These are phyloP conservation scores for Guillardia theta DNA, from an alignment of 78 protist species.

Conservation along the genomic window DNA sequence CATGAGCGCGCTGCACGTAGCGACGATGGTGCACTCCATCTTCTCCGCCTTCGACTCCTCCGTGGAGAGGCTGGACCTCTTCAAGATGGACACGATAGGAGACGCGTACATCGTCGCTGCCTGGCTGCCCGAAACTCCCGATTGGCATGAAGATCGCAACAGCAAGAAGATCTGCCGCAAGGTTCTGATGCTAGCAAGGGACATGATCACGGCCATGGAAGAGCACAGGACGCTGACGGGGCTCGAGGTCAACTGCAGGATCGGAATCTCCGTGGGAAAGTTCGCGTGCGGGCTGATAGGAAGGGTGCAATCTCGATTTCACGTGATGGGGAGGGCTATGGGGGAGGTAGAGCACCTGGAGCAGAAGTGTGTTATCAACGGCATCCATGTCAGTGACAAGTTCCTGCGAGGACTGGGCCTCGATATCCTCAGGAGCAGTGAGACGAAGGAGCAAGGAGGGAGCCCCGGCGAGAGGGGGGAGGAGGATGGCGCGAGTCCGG, in stretches of 20 bases:
- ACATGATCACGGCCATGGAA: background rate
- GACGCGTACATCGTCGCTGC: background rate
- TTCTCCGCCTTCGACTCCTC: background rate
- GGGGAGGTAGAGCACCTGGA: background rate
- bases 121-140: too few relatives aligned
- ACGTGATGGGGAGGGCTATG: background rate
- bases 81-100: background rate
- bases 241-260: background rate
- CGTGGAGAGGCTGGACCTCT: background rate
- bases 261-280: background rate
- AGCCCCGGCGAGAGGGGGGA: too few relatives aligned
- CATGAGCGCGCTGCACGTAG: background rate
- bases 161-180: too few relatives aligned
- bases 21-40: background rate
- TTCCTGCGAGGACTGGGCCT: too few relatives aligned
- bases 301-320: background rate
- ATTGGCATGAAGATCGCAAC: too few relatives aligned
- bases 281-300: background rate
- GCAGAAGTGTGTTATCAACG: background rate
- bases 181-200: too few relatives aligned
- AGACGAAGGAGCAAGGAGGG: too few relatives aligned
- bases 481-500: too few relatives aligned
- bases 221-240: background rate
- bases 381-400: background rate
- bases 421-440: too few relatives aligned